phyloP scores from a whole-genome alignment of 768 basidiomycete species.

The Dioszegia crocea region DNA sequence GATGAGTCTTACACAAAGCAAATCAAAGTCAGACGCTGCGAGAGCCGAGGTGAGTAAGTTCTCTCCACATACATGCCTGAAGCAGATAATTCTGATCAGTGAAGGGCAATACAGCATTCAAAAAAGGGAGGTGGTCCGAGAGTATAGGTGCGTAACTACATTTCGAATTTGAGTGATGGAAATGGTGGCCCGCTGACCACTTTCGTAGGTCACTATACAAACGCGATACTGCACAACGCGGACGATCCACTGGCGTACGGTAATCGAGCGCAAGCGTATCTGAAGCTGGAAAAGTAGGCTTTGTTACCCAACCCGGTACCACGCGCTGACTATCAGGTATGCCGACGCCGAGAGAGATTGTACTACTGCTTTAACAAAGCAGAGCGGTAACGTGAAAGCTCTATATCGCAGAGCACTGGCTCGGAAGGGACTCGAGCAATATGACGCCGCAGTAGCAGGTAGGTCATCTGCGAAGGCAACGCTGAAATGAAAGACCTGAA shows the following conservation, averaged over 20 bases:
- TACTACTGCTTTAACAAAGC: constrained; percentile 59
- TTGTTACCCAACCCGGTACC: constrained; percentile 46
- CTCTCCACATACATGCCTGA: neutral
- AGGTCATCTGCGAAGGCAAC: constrained; percentile 16
- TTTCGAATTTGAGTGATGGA: too few relatives aligned
- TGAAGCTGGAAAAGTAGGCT: constrained; percentile 94
- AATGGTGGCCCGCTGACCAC: too few relatives aligned
- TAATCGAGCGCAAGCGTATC: constrained; percentile 85
- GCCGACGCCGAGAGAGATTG: constrained; percentile 81
- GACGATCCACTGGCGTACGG: constrained; percentile 72
- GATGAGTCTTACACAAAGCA: neutral
- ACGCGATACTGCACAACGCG: constrained; percentile 68
- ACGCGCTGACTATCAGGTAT: constrained; percentile 54
- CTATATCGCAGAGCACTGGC: constrained; percentile 76
- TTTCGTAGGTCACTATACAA: constrained; percentile 64
- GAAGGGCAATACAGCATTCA: constrained; percentile 85
- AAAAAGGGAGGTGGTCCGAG: constrained; percentile 67
- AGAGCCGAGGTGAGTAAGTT: constrained; percentile 18
- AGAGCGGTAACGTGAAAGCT: constrained; percentile 67
- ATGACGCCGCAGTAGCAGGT: constrained; percentile 65
- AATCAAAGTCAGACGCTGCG: constrained; percentile 13
- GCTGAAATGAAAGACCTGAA: constrained; percentile 58
- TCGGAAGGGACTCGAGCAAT: constrained; percentile 57
- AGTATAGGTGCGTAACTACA: constrained; percentile 67
- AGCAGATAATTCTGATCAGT: neutral